Evolutionary conservation across 306 rosid species (phyloP).

Genomic region (Oxytropis ochrocephala): DNA sequence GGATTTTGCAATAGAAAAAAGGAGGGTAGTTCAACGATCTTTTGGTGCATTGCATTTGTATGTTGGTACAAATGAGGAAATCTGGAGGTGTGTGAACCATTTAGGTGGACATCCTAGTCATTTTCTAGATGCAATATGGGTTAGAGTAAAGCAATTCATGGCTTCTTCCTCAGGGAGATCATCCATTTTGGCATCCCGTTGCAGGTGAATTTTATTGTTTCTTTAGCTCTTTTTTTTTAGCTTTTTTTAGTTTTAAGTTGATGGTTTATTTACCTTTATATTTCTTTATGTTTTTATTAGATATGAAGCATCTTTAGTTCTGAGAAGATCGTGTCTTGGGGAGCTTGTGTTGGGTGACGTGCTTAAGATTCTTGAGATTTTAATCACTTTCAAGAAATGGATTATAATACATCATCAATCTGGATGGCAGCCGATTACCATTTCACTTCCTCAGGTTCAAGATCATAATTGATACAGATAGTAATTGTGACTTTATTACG

Average conservation of each 20-base stretch:
- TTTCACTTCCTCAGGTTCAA: slow-evolving; percentile 36
- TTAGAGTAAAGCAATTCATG: slow-evolving; percentile 43
- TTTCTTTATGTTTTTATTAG: slow-evolving; percentile 26
- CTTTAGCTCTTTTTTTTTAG: background rate
- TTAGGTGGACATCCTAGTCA: slow-evolving; percentile 38
- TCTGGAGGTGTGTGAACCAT: slow-evolving; percentile 72
- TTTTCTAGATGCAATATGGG: slow-evolving; percentile 46
- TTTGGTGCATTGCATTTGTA: slow-evolving; percentile 51
- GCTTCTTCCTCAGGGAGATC: slow-evolving; percentile 51
- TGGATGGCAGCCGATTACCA: slow-evolving; percentile 77
- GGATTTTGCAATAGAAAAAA: slow-evolving; percentile 50
- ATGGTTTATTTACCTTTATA: background rate
- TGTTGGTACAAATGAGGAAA: slow-evolving; percentile 41
- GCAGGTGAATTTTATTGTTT: slow-evolving; percentile 45
- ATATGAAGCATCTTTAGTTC: slow-evolving; percentile 55
- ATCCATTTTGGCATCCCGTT: slow-evolving; percentile 45
- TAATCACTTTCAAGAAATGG: slow-evolving; percentile 57
- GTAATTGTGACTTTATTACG: slow-evolving; percentile 9
- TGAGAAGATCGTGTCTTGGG: slow-evolving; percentile 51
- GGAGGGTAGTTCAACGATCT: slow-evolving; percentile 42
- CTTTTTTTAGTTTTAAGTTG: background rate
- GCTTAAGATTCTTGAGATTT: slow-evolving; percentile 61
- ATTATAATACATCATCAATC: slow-evolving; percentile 41
- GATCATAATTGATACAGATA: slow-evolving; percentile 18
- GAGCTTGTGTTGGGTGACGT: slow-evolving; percentile 56